phyloP scores from a whole-genome alignment of 306 rosid genomes.

The Pyrus betulifolia region DNA sequence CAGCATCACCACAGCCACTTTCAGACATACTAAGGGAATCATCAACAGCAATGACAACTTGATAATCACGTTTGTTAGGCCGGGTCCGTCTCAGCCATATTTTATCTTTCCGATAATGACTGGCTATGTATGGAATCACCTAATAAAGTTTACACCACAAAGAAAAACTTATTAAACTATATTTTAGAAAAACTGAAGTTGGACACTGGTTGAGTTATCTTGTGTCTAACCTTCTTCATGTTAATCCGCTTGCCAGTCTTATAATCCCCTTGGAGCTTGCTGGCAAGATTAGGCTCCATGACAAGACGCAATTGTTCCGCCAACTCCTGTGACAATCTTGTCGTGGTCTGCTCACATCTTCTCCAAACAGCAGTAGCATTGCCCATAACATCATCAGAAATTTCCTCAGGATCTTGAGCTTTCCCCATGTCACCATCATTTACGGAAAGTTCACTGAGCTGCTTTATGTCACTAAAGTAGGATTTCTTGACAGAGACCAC shows the following conservation, averaged over 20 bases:
- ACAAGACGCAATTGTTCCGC: conserved; percentile 91
- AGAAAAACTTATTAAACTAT: background rate
- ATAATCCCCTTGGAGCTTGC: conserved; percentile 93
- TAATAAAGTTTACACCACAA: conserved; percentile 6
- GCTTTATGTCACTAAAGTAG: conserved; percentile 30
- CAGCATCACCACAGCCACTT: conserved; percentile 62
- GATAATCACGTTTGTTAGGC: conserved; percentile 94
- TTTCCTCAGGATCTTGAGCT: conserved; percentile 37
- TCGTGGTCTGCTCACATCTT: conserved; percentile 63
- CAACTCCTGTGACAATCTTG: conserved; percentile 74
- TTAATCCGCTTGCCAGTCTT: conserved; percentile 87
- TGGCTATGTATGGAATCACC: conserved; percentile 85
- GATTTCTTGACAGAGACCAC: conserved; percentile 52
- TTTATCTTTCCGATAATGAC: conserved; percentile 72
- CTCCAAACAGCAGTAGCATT: conserved; percentile 61
- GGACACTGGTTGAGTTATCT: background rate
- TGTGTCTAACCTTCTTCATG: conserved; percentile 73
- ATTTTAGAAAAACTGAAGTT: background rate
- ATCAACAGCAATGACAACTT: conserved; percentile 87
- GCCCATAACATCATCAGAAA: conserved; percentile 28
- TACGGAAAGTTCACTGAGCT: conserved; percentile 43
- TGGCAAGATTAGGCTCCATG: conserved; percentile 83
- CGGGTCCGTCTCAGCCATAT: conserved; percentile 90
- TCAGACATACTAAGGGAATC: conserved; percentile 94
- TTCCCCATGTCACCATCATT: conserved; percentile 61